phyloP scores from a whole-genome alignment of 2,329 filamentous ascomycete species.

The Talaromyces sp. region DNA sequence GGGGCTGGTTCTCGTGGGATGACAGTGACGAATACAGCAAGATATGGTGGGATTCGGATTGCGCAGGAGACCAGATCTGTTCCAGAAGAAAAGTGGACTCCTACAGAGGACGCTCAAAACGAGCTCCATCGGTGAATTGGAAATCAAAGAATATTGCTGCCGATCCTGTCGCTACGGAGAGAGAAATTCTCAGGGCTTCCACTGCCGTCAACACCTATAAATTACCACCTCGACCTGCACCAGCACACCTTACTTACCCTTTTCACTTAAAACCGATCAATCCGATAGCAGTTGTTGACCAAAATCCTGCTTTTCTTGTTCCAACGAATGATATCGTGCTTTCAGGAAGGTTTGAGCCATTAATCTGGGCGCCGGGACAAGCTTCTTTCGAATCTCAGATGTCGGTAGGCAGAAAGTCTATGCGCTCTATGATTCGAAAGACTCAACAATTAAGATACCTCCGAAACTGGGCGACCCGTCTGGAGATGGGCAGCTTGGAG shows the following conservation, averaged over 20 bases:
- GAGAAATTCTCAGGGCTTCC: background rate
- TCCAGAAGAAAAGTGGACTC: background rate
- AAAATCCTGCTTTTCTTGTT: background rate
- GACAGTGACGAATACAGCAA: slow-evolving; percentile 34
- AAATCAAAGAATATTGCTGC: background rate
- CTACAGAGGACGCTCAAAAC: background rate
- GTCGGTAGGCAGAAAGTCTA: background rate
- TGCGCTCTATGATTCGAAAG: background rate
- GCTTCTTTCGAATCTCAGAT: background rate
- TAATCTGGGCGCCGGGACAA: background rate
- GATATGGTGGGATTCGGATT: slow-evolving; percentile 39
- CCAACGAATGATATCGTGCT: background rate
- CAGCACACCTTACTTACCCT: slow-evolving; percentile 7
- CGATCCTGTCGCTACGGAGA: background rate
- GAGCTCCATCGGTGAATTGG: background rate
- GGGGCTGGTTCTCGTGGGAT: slow-evolving; percentile 30
- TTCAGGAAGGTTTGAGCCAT: too few species aligned
- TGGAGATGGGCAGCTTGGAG: slow-evolving; percentile 29
- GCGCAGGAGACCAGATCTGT: background rate
- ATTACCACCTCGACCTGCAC: background rate
- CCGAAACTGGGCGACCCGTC: slow-evolving; percentile 33
- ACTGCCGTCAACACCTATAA: background rate
- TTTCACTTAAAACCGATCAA: background rate
- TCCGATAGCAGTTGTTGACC: background rate
- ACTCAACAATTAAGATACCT: background rate